Base-by-base conservation (phyloP, 108 stramenopile genomes). In the Fragilaria crotonensis region DNA sequence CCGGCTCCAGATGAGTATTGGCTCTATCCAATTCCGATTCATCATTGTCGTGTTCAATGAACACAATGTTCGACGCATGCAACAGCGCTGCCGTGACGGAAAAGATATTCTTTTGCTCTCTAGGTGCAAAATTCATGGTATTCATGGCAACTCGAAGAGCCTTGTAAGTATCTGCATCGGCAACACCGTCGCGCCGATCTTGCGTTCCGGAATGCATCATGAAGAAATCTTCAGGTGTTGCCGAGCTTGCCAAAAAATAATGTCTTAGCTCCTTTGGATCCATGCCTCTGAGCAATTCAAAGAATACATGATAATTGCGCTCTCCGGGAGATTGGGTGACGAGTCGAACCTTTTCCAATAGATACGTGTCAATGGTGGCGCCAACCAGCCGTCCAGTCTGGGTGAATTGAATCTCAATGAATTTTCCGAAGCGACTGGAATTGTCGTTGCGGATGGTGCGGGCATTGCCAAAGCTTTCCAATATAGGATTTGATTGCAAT, bases 391-490 rank as follows among this genome's bases (percentile, higher is more conserved):
- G 76, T 4, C 84, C 84, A 21, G 48, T 73, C 36, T 60, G 66
- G 29, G 81, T 75, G 62, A 95, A 88, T 65, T 76, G 76, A 68
- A 97, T 79, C 76, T 96, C 87, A 57, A 95, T 95, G 68, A 93
- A 95, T 55, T 97, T 97, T 20, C 97, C 90, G 61, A 93, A 90
- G 5, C 93, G 80, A 25, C 80, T 79, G 0, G 84, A 86, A 59
- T 91, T 92, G 68, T 93, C 87, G 61, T 93, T 93, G 46, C 92
- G 66, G 11, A 89, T 67, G 5, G 91, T 93, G 65, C 94, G 73
- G 1, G 96, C 96, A 63, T 98, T 98, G 19, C 97, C 97, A 71
- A 96, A 97, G 22, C 90, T 84, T 80, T 98, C 97, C 20, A 97
- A 62, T 47, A 98, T 94, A 0, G 97, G 97, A 68, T 98, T 98